phyloP scores from a whole-genome alignment of 495 filamentous ascomycete genomes.

The Monascus purpureus region DNA sequence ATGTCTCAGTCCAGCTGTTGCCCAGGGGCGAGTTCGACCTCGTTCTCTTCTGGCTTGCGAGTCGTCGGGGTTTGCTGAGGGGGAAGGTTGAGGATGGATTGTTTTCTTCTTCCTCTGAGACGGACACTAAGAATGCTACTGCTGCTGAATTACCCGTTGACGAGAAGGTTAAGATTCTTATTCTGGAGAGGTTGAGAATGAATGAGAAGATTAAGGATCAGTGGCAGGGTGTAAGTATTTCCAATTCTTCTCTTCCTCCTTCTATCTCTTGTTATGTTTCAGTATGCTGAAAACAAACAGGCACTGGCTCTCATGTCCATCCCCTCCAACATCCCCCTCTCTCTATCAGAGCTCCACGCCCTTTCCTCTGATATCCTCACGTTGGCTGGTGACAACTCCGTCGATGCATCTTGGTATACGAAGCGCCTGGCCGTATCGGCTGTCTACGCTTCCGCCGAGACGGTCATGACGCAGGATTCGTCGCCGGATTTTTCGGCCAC shows the following conservation, averaged over 20 bases:
- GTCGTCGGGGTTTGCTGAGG: slow-evolving; percentile 44
- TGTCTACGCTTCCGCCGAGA: slow-evolving; percentile 74
- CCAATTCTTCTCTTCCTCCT: slow-evolving; percentile 1
- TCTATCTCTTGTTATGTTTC: background rate
- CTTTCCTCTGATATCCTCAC: slow-evolving; percentile 81
- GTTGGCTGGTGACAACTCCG: slow-evolving; percentile 64
- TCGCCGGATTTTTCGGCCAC: slow-evolving; percentile 56
- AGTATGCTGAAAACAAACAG: slow-evolving; percentile 23
- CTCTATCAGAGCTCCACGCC: slow-evolving; percentile 61
- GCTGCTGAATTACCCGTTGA: slow-evolving; percentile 21
- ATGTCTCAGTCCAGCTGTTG: slow-evolving; percentile 71
- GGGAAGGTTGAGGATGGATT: slow-evolving; percentile 32
- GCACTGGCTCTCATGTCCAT: slow-evolving; percentile 83
- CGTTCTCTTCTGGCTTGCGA: slow-evolving; percentile 67
- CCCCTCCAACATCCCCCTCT: slow-evolving; percentile 57
- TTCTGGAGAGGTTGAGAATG: slow-evolving; percentile 57
- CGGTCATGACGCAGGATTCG: slow-evolving; percentile 84
- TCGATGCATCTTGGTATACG: slow-evolving; percentile 84
- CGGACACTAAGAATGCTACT: slow-evolving; percentile 3
- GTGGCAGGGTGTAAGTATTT: slow-evolving; percentile 66
- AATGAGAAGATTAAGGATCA: slow-evolving; percentile 54
- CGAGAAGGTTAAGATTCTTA: slow-evolving; percentile 46
- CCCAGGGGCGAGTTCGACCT: slow-evolving; percentile 68
- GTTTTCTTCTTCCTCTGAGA: slow-evolving; percentile 6
- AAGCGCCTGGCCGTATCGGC: slow-evolving; percentile 64